Evolutionary conservation across 2,329 filamentous ascomycete genomes (phyloP), one percentile per base, ranked within the genome.

Genomic region (Penicillium sp.): DNA sequence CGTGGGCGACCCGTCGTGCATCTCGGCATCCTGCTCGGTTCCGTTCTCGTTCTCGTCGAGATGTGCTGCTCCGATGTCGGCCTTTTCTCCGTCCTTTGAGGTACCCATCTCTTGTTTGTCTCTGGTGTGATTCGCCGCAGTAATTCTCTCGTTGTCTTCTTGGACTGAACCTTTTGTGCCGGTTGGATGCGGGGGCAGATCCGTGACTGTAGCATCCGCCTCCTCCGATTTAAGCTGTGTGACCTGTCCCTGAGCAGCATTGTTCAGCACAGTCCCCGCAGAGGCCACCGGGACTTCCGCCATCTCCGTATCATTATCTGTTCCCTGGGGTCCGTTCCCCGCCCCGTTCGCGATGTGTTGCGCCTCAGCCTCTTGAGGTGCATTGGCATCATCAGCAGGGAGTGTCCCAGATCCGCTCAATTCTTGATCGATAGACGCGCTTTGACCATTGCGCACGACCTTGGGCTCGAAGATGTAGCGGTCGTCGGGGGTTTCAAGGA

Each of bases 401-500:
- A 55, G 49, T 6, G 47, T 50, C 4, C 46, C 50, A n/a, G 44
- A 42, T 7, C 47, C 55, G 43, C 56, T 63, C 10, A 49, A 51
- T 24, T 44, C 52, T 23, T 57, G 49, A 23, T 23, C 20, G 32
- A 59, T 24, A 9, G 57, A 53, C 23, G 54, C 53, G 28, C 24
- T 59, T 12, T 51, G 43, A 3, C 44, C 52, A 6, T 58, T 57
- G 28, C 57, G 54, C 42, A 49, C 47, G 28, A 57, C 49, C 37
- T 60, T 59, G 18, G 72, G 69, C 49, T 72, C 66, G 64, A 79
- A 77, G 42, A 80, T 67, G 53, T 65, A 67, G 47, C 70, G 67
- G 54, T 82, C 80, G 40, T 75, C 70, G 4, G 69, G 65, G 10
- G 75, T 76, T 52, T 82, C 77, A 18, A 81, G 72, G 31, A 69